Percentiles rank a stretch among this genome's conserved stretches.
Evolutionary conservation across 1,139 yeast species (phyloP).

Genomic region (Wickerhamomyces sp.): DNA sequence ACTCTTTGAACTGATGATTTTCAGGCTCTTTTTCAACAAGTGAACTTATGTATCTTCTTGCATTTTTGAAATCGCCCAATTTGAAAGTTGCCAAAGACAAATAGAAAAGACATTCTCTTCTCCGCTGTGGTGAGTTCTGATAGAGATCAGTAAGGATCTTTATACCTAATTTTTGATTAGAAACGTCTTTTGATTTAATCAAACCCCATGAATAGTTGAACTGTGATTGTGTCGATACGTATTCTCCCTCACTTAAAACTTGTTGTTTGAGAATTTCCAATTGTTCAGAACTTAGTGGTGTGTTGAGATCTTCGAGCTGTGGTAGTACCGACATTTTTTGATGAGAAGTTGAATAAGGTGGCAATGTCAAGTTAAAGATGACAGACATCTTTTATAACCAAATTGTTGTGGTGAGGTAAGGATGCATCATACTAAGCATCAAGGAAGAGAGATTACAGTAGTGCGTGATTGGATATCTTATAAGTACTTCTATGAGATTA

Average conservation of each 20-base stretch:
- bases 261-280: constrained; percentile 71
- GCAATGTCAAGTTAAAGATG: too few relatives aligned
- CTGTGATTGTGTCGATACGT: constrained; percentile 73
- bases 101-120: constrained; percentile 88
- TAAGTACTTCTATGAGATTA: too few relatives aligned
- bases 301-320: constrained; percentile 26
- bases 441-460: too few relatives aligned
- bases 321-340: constrained; percentile 6
- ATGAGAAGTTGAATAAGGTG: too few relatives aligned
- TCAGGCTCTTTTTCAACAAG: constrained; percentile 76
- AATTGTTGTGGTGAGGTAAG: too few relatives aligned
- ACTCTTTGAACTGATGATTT: constrained; percentile 67
- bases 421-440: too few relatives aligned
- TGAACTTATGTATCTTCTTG: constrained; percentile 80
- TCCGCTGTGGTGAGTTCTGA: constrained; percentile 72
- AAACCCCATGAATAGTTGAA: constrained; percentile 98
- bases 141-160: constrained; percentile 69
- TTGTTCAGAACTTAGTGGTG: constrained; percentile 72
- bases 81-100: constrained; percentile 85
- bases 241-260: constrained; percentile 75
- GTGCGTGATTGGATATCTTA: too few relatives aligned
- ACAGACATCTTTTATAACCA: too few relatives aligned
- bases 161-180: constrained; percentile 75
- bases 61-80: constrained; percentile 80
- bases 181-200: constrained; percentile 57